phyloP scores from a whole-genome alignment of 371 early-diverging fungal genomes.

The Encephalitozoon cuniculi region DNA sequence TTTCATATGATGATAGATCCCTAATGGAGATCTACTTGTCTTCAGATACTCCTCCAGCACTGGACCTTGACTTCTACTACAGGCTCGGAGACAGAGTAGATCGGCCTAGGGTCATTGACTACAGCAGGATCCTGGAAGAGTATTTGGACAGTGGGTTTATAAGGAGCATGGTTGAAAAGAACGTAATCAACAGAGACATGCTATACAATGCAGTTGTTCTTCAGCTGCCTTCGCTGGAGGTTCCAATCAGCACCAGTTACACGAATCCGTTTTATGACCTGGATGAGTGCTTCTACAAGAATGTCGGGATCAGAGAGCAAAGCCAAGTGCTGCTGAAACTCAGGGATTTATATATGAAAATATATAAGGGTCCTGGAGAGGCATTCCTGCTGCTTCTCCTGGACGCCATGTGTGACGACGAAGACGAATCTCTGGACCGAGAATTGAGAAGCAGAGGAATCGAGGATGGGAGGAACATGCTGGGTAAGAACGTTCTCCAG shows the following conservation, averaged over 20 bases:
- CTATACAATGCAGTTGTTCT: neutral
- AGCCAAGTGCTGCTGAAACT: neutral
- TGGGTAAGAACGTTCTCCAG: neutral
- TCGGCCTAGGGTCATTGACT: constrained; percentile 6
- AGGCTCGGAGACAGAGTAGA: neutral
- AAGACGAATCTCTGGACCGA: neutral
- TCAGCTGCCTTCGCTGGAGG: neutral
- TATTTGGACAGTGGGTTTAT: constrained; percentile 21
- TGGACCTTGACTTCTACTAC: neutral
- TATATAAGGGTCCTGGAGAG: neutral
- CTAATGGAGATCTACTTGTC: neutral
- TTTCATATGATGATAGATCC: neutral
- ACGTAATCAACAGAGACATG: neutral
- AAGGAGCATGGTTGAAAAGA: neutral
- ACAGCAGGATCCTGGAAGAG: neutral
- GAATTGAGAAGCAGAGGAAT: neutral
- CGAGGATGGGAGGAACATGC: neutral
- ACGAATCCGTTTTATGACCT: constrained; percentile 10
- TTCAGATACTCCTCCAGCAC: neutral
- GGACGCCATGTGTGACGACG: neutral
- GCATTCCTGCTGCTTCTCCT: neutral
- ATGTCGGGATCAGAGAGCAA: neutral
- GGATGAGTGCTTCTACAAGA: constrained; percentile 8
- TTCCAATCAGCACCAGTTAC: constrained; percentile 11
- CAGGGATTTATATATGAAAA: neutral